Percentiles rank a stretch among this genome's conserved stretches.
These are phyloP conservation scores for Agaricus blazei DNA, from an alignment of 768 basidiomycete species.

Conservation along the genomic window DNA sequence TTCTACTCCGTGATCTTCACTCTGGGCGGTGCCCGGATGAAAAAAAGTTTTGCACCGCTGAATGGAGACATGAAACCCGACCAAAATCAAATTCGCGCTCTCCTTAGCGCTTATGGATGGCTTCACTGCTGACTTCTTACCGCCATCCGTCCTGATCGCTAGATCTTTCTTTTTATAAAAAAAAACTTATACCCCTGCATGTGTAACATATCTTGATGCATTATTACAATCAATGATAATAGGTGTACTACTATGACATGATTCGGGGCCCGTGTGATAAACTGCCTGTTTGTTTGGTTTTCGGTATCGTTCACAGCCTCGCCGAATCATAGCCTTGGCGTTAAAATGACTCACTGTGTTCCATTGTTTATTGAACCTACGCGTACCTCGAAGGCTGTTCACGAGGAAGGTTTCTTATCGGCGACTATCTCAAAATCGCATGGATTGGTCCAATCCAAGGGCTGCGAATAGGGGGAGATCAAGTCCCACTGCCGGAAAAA, in stretches of 20 bases:
- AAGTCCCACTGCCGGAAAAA: too few relatives aligned
- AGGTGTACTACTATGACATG: neutral
- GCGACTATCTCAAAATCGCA: too few relatives aligned
- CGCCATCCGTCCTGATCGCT: neutral
- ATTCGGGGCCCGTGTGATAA: too few relatives aligned
- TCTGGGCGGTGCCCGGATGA: slow-evolving; percentile 23
- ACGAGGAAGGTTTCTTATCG: too few relatives aligned
- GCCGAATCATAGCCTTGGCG: too few relatives aligned
- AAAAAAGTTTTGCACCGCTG: slow-evolving; percentile 57
- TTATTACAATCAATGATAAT: neutral
- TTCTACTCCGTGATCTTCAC: slow-evolving; percentile 50
- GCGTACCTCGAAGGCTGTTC: too few relatives aligned
- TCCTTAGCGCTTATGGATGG: slow-evolving; percentile 49
- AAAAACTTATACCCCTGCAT: slow-evolving; percentile 4
- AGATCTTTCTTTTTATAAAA: neutral
- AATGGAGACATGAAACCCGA: slow-evolving; percentile 69
- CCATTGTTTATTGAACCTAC: too few relatives aligned
- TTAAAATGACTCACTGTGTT: too few relatives aligned
- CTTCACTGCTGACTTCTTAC: slow-evolving; percentile 17
- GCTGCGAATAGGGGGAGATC: too few relatives aligned
- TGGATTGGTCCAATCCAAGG: too few relatives aligned
- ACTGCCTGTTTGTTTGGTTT: too few relatives aligned
- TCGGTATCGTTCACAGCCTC: too few relatives aligned
- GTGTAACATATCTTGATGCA: slow-evolving; percentile 8
- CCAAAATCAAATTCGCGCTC: slow-evolving; percentile 32